Conservation (phyloP, 331 rosid species). For the Cydonia oblonga region DNA sequence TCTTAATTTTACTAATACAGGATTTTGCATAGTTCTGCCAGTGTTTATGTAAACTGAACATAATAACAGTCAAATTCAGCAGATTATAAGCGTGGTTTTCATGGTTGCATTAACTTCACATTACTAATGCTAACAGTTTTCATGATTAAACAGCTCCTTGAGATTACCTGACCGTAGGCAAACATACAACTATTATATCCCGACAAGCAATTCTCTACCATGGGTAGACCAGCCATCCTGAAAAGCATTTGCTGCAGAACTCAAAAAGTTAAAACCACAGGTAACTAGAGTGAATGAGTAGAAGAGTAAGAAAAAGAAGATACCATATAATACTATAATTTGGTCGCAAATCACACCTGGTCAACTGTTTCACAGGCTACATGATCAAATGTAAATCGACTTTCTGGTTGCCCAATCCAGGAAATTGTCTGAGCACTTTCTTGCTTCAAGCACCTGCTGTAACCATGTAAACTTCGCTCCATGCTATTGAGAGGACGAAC, state of each 20-base stretch:
- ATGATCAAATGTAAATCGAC: conserved; percentile 84
- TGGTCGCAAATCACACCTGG: conserved; percentile 44
- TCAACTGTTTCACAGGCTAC: conserved; percentile 94
- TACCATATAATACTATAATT: not conserved
- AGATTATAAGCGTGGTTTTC: not conserved
- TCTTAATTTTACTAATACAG: not conserved
- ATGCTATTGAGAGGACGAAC: conserved; percentile 84
- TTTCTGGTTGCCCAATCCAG: conserved; percentile 88
- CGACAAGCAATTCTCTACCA: conserved; percentile 94
- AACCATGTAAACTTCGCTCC: conserved; percentile 55
- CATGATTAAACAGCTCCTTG: not conserved
- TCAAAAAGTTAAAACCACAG: conserved; percentile 4
- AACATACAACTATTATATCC: conserved; percentile 98
- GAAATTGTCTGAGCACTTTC: conserved; percentile 60
- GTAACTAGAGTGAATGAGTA: conserved; percentile 7
- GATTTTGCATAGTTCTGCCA: not conserved
- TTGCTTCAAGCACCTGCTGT: conserved; percentile 83
- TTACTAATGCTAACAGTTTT: not conserved
- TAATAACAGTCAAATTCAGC: not conserved
- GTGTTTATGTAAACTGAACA: not conserved
- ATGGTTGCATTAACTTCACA: not conserved
- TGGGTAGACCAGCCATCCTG: conserved; percentile 90
- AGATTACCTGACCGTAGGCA: conserved; percentile 89
- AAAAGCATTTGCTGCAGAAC: conserved; percentile 72
- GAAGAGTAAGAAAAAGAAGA: not conserved